phyloP scores from a whole-genome alignment of 139 green algal genomes.

The Chlorella sp. region DNA sequence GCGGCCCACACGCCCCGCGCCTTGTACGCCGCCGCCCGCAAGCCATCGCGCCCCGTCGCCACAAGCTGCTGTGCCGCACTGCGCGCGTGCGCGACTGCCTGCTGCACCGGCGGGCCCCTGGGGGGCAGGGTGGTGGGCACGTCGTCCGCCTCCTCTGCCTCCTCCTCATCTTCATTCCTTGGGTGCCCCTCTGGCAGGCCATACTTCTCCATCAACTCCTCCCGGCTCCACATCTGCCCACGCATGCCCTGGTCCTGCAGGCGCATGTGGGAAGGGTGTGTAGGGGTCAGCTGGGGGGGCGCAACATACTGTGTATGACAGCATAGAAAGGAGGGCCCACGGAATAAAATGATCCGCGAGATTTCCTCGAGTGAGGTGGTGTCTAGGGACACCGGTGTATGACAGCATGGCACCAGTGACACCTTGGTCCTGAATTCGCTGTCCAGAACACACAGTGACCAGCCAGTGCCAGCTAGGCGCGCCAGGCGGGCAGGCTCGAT shows the following conservation, averaged over 20 bases:
- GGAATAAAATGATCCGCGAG: no score
- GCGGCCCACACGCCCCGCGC: neutral
- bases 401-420: no score
- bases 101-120: neutral
- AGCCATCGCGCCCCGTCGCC: neutral
- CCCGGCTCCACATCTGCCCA: slow-evolving; percentile 72
- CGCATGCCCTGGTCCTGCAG: slow-evolving; percentile 59
- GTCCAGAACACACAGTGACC: no score
- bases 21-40: neutral
- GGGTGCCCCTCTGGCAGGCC: slow-evolving; percentile 23
- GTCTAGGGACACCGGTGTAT: no score
- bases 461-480: neutral
- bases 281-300: neutral
- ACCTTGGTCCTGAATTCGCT: no score
- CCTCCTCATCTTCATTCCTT: neutral
- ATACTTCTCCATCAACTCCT: slow-evolving; percentile 63
- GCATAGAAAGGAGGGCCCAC: no score
- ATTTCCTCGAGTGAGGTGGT: no score
- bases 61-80: neutral
- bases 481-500: neutral
- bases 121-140: neutral
- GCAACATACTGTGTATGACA: no score
- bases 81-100: neutral
- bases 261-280: neutral
- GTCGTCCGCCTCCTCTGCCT: neutral